These are phyloP conservation scores for Geranium rotundifolium DNA, from an alignment of 345 rosid genomes.

Conservation along the genomic window DNA sequence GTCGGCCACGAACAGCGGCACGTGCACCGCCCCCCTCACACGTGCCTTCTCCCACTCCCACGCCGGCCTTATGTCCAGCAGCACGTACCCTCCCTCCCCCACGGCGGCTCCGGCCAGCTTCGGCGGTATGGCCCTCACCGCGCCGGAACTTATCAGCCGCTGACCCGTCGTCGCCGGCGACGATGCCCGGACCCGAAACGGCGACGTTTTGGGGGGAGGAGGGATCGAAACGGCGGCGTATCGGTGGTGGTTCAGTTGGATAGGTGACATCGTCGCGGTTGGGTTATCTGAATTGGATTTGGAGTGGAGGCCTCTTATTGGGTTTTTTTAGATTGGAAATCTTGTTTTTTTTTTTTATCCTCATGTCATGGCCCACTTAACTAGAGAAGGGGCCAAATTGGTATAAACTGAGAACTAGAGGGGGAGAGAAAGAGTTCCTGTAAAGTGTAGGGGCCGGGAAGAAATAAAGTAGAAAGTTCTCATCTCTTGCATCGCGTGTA, in stretches of 20 bases:
- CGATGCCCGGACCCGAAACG: slow-evolving; percentile 7
- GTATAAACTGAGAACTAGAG: too few relatives aligned
- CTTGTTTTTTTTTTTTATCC: too few relatives aligned
- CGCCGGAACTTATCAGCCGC: slow-evolving; percentile 53
- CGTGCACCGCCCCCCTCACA: slow-evolving; percentile 64
- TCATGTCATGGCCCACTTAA: too few relatives aligned
- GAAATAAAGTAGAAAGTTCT: too few relatives aligned
- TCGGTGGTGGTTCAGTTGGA: not conserved
- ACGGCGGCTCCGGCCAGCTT: slow-evolving; percentile 45
- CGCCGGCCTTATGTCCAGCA: slow-evolving; percentile 64
- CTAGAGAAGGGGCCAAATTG: too few relatives aligned
- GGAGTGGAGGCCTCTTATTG: not conserved
- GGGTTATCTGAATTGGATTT: not conserved
- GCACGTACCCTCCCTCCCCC: slow-evolving; percentile 37
- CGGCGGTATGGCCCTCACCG: slow-evolving; percentile 43
- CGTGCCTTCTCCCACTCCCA: slow-evolving; percentile 82
- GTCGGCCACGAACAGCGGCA: slow-evolving; percentile 71
- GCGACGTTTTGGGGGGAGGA: slow-evolving; percentile 8
- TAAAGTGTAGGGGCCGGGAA: too few relatives aligned
- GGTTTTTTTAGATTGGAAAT: too few relatives aligned
- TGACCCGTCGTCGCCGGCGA: slow-evolving; percentile 34
- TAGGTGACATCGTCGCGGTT: not conserved
- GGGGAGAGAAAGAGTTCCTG: too few relatives aligned
- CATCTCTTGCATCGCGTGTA: too few relatives aligned
- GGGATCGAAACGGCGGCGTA: not conserved